Evolutionary conservation across 177 flowering plant genomes (phyloP), one percentile per base, ranked within the genome.

Genomic region (Vitis hybrid): DNA sequence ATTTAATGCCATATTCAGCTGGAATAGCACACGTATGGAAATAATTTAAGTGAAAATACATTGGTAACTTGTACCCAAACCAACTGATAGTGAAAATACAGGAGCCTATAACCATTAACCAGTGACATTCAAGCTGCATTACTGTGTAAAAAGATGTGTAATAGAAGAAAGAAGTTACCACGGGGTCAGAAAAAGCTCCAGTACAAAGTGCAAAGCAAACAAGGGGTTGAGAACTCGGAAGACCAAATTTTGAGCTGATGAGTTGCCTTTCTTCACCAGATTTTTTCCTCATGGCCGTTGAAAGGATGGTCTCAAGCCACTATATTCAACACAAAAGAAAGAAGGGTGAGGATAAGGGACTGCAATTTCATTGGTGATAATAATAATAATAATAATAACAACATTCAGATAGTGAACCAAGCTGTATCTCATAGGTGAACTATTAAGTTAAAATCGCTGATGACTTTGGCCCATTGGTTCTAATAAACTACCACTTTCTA

Each of bases 271-370:
- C 93, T 73, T 93, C 94, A 59, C 85, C 87, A 24, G 89, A 79
- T 79, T 81, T 93, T 74, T 85, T 91, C 76, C 93, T 79, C 81
- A 87, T 70, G 71, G 97, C 94, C 35, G 94, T 85, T 56, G 93
- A 87, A 41, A 93, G 76, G 53, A 93, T 77, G 64, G 87, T 74
- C 79, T 91, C 98, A 35, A 87, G 81, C 98, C 98, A 93, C 97
- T 93, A 84, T 32, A 73, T 62, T 13, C 15, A 58, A 24, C 4
- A 63, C 27, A 63, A 65, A 60, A 53, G 21, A 65, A 50, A 59
- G 32, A 13, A 51, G 46, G 18, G 35, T 35, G 41, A 21, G 56
- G n/a, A 17, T n/a, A 60, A 49, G 17, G 53, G 46, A 4, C 17
- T 13, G 14, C 8, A 46, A 49, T 63, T n/a, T 63, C 24, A 46